phyloP scores from a whole-genome alignment of 2,329 filamentous ascomycete genomes.

The Xylaria sp. region DNA sequence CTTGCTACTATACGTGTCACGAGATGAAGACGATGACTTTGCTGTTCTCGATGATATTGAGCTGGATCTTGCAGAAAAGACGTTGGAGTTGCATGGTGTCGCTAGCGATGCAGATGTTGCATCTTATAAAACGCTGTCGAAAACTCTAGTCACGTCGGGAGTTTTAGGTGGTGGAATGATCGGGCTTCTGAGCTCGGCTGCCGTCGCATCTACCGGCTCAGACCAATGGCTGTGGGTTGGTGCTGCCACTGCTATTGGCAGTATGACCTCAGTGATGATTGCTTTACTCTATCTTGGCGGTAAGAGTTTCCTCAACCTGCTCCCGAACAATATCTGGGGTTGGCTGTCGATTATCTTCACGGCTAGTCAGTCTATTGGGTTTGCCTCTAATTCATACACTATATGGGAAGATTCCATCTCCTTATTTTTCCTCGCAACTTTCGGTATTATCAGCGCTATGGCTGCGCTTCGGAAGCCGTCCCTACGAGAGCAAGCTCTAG shows the following conservation, averaged over 20 bases:
- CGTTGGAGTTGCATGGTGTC: constrained; percentile 62
- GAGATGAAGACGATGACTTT: constrained; percentile 65
- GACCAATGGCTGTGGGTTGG: constrained; percentile 56
- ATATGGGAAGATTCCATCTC: constrained; percentile 98
- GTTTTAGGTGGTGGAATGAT: constrained; percentile 51
- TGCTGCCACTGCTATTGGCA: constrained; percentile 58
- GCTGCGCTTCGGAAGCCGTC: constrained; percentile 79
- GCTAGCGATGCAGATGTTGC: constrained; percentile 44
- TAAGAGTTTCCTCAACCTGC: constrained; percentile 61
- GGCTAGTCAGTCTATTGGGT: constrained; percentile 88
- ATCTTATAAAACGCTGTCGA: constrained; percentile 54
- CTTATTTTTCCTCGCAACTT: constrained; percentile 89
- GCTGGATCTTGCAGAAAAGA: constrained; percentile 69
- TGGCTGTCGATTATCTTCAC: constrained; percentile 85
- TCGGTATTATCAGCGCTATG: constrained; percentile 79
- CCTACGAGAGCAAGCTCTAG: constrained; percentile 75
- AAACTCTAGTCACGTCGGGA: constrained; percentile 54
- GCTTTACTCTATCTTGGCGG: constrained; percentile 56
- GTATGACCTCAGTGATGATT: constrained; percentile 55
- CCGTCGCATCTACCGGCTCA: constrained; percentile 51
- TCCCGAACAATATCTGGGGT: constrained; percentile 87
- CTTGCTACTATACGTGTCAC: constrained; percentile 78
- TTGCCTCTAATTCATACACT: constrained; percentile 97
- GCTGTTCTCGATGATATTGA: constrained; percentile 66
- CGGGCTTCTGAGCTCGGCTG: constrained; percentile 49